phyloP scores from a whole-genome alignment of 768 basidiomycete species.

The Boletus patriciae region DNA sequence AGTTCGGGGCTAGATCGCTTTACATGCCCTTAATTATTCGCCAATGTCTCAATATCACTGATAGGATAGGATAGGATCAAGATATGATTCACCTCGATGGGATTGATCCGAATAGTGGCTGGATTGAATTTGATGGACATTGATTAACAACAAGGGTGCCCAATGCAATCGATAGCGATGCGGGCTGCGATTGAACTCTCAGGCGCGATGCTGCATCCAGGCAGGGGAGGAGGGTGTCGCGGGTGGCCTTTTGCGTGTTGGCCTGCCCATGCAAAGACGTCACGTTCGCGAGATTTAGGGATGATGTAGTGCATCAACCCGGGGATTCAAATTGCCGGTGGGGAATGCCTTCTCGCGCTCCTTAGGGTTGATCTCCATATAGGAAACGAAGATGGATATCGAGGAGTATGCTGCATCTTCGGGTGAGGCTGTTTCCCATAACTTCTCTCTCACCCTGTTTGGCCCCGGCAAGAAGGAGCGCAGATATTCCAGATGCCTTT shows the following conservation, averaged over 20 bases:
- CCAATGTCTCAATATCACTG: too few species aligned
- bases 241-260: neutral
- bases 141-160: too few species aligned
- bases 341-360: slow-evolving; percentile 1
- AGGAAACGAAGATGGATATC: slow-evolving; percentile 7
- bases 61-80: too few species aligned
- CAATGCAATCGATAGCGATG: too few species aligned
- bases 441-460: slow-evolving; percentile 8
- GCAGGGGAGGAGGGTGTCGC: slow-evolving; percentile 8
- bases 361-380: neutral
- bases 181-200: neutral
- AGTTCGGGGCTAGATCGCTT: too few species aligned
- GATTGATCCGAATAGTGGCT: too few species aligned
- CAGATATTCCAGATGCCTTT: slow-evolving; percentile 4
- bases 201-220: neutral
- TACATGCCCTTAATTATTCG: too few species aligned
- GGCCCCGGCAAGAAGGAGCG: slow-evolving; percentile 1
- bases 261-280: slow-evolving; percentile 8
- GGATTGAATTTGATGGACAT: too few species aligned
- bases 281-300: slow-evolving; percentile 1
- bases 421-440: neutral
- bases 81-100: too few species aligned
- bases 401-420: slow-evolving; percentile 2
- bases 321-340: too few species aligned
- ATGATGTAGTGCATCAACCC: slow-evolving; percentile 7